Conservation (phyloP, 2,329 filamentous ascomycete genomes). For the Beauveria asiatica region DNA sequence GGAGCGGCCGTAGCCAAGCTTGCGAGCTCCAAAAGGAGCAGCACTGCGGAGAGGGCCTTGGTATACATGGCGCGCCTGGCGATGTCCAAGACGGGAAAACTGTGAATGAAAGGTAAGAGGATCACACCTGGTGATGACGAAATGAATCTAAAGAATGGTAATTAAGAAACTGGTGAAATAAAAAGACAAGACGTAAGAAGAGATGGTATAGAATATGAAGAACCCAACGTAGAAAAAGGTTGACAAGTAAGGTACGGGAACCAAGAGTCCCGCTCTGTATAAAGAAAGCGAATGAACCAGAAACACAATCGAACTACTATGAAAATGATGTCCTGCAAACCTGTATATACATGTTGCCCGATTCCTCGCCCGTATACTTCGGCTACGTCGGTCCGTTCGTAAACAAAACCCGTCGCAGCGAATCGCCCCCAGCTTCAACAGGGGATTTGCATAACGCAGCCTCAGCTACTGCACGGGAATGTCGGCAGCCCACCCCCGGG, state of each 20-base stretch:
- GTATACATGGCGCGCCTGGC: slow-evolving; percentile 7
- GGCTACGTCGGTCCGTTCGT: not conserved
- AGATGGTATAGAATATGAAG: not conserved
- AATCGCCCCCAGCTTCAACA: not conserved
- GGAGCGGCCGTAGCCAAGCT: slow-evolving; percentile 33
- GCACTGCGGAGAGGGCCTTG: slow-evolving; percentile 24
- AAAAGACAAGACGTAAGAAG: not conserved
- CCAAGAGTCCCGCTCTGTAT: not conserved
- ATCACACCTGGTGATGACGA: slow-evolving; percentile 3
- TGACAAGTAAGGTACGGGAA: not conserved
- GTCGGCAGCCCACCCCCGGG: not conserved
- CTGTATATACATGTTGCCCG: not conserved
- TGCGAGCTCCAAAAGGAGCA: slow-evolving; percentile 39
- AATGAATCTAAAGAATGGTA: not conserved
- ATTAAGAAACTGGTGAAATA: not conserved
- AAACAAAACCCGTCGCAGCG: not conserved
- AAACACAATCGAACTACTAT: not conserved
- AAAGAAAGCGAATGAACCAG: not conserved
- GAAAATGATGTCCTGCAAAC: not conserved
- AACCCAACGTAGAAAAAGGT: not conserved
- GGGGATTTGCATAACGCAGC: not conserved
- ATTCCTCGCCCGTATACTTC: not conserved
- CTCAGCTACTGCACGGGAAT: not conserved
- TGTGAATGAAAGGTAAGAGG: not conserved
- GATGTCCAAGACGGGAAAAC: not conserved